Conservation (phyloP, 148 eudicot species). For the Polygonum maritimum region DNA sequence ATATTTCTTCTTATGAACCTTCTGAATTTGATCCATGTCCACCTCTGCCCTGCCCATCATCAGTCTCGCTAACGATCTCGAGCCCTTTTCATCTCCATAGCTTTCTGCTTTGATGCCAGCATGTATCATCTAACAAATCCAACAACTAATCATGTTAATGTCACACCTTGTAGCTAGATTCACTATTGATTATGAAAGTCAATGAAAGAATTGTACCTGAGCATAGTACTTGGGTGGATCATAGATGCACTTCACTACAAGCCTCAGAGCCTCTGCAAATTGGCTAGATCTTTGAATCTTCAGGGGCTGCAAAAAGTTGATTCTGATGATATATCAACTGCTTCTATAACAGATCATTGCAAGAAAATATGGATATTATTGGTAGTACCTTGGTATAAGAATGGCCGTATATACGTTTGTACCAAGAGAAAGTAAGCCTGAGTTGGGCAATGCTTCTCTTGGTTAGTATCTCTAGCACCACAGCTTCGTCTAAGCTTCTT, state of each 20-base stretch:
- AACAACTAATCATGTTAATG: neutral
- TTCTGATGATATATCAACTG: neutral
- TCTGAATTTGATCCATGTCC: constrained; percentile 52
- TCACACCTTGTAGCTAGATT: neutral
- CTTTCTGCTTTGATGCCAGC: neutral
- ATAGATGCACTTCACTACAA: constrained; percentile 41
- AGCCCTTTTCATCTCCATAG: constrained; percentile 17
- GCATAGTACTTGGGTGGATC: constrained; percentile 58
- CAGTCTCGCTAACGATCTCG: constrained; percentile 31
- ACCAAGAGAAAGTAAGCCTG: constrained; percentile 48
- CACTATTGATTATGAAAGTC: neutral
- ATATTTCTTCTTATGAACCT: constrained; percentile 27
- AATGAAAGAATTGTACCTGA: constrained; percentile 30
- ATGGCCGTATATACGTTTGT: constrained; percentile 73
- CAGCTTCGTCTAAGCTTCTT: constrained; percentile 45
- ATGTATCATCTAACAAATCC: neutral
- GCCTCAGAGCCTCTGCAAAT: constrained; percentile 47
- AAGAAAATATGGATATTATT: neutral
- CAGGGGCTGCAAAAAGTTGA: constrained; percentile 25
- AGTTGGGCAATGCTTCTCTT: constrained; percentile 76
- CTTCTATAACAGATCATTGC: neutral
- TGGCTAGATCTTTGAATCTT: constrained; percentile 36
- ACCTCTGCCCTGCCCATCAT: constrained; percentile 61
- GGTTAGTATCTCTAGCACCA: constrained; percentile 60
- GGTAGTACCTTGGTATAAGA: constrained; percentile 42